Conservation (phyloP, 306 rosid genomes). For the Betula pendula region DNA sequence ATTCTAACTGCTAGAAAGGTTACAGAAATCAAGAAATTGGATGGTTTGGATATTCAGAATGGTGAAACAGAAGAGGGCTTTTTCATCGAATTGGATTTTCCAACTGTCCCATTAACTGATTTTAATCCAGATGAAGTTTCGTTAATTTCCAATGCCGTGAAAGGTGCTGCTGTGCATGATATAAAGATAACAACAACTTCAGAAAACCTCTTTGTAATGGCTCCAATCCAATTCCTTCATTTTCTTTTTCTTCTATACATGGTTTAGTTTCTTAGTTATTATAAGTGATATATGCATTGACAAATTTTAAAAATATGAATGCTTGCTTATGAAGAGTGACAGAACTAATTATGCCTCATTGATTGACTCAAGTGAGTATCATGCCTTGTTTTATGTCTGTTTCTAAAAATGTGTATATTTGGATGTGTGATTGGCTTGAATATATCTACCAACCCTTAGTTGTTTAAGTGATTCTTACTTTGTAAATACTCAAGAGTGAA, state of each 20-base stretch:
- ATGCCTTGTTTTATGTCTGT: background rate
- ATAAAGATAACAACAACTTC: conserved; percentile 36
- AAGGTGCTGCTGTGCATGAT: conserved; percentile 46
- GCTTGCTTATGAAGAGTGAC: background rate
- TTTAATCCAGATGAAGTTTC: conserved; percentile 35
- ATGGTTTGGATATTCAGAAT: conserved; percentile 26
- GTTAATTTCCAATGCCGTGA: conserved; percentile 44
- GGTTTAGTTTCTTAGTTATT: background rate
- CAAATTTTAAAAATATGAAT: background rate
- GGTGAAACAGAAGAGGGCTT: conserved; percentile 27
- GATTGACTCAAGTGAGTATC: background rate
- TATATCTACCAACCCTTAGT: background rate
- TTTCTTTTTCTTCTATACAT: conserved; percentile 6
- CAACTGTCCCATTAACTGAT: conserved; percentile 38
- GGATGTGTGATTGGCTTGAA: background rate
- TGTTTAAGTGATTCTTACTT: background rate
- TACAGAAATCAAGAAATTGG: conserved; percentile 7
- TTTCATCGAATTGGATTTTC: conserved; percentile 56
- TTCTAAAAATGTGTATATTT: background rate
- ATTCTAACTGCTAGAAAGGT: conserved; percentile 47
- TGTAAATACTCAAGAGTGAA: conserved; percentile 2
- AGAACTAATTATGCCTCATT: background rate
- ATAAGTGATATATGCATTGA: background rate
- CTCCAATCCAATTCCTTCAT: conserved; percentile 2
- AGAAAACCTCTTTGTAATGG: conserved; percentile 53